Conservation (phyloP, 2,329 filamentous ascomycete genomes). For the Fusarium dlaminii region DNA sequence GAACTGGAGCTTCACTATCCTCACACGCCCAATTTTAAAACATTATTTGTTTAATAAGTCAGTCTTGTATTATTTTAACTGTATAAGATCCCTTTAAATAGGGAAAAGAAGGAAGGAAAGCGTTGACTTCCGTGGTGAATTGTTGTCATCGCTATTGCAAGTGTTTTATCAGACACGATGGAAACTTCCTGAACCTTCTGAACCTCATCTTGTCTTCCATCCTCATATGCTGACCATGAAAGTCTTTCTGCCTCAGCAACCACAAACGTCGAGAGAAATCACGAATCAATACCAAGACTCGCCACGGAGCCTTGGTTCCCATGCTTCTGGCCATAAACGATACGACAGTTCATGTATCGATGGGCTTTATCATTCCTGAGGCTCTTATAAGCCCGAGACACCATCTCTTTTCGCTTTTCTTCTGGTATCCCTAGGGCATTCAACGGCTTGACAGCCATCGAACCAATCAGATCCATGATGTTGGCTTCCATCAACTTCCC, state of each 20-base stretch:
- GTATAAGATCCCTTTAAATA: too few relatives aligned
- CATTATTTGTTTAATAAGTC: not conserved
- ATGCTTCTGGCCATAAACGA: slow-evolving; percentile 56
- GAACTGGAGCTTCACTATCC: not conserved
- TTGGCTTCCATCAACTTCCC: slow-evolving; percentile 57
- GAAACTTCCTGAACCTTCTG: too few relatives aligned
- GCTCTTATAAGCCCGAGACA: slow-evolving; percentile 45
- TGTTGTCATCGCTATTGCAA: not conserved
- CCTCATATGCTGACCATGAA: not conserved
- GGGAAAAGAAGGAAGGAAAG: not conserved
- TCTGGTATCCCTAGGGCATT: slow-evolving; percentile 49
- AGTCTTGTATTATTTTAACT: not conserved
- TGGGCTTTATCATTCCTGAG: slow-evolving; percentile 51
- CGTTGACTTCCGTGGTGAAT: not conserved
- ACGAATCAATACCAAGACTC: not conserved
- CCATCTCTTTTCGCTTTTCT: slow-evolving; percentile 48
- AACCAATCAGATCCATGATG: slow-evolving; percentile 53
- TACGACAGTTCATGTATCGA: slow-evolving; percentile 55
- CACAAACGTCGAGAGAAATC: not conserved
- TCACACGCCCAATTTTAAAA: not conserved
- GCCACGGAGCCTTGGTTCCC: not conserved
- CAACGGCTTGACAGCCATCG: slow-evolving; percentile 54
- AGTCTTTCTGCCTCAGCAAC: not conserved
- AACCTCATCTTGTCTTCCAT: not conserved
- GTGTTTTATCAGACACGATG: too few relatives aligned